These are phyloP conservation scores for Cryptococcus depauperatus DNA, from an alignment of 1,284 basidiomycete genomes.

Conservation along the genomic window DNA sequence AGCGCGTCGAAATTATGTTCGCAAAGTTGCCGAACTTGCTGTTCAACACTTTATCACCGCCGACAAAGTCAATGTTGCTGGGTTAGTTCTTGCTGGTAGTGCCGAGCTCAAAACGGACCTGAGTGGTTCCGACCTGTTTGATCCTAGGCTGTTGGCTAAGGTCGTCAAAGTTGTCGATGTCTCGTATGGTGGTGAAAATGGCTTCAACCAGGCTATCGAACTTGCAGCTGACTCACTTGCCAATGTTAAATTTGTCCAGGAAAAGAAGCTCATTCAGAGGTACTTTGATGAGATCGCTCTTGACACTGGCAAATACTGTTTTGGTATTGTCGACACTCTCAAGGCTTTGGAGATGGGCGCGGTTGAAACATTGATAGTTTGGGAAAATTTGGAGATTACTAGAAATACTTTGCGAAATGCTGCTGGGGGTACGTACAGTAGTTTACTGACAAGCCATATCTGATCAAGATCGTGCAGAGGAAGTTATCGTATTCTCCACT, in stretches of 20 bases:
- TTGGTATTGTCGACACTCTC: constrained; percentile 93
- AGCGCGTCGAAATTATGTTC: constrained; percentile 98
- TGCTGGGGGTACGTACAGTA: constrained; percentile 60
- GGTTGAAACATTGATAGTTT: constrained; percentile 94
- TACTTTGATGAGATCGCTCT: constrained; percentile 99
- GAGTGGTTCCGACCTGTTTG: constrained; percentile 93
- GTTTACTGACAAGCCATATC: background rate
- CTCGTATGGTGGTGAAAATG: constrained; percentile 97
- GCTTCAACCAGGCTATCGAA: constrained; percentile 99
- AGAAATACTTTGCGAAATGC: constrained; percentile 81
- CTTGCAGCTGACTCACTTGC: constrained; percentile 89
- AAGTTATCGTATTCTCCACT: constrained; percentile 62
- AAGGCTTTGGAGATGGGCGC: constrained; percentile 95
- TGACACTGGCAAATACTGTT: constrained; percentile 96
- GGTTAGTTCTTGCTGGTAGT: constrained; percentile 92
- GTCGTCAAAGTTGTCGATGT: constrained; percentile 98
- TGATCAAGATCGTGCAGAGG: constrained; percentile 51
- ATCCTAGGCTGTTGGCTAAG: constrained; percentile 76
- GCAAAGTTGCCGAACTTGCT: constrained; percentile 94
- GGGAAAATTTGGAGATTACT: constrained; percentile 90
- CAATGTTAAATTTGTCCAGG: constrained; percentile 99
- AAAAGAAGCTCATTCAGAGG: constrained; percentile 93
- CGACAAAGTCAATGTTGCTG: constrained; percentile 97
- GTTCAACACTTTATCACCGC: constrained; percentile 97
- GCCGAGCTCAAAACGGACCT: constrained; percentile 99